phyloP scores from a whole-genome alignment of 345 rosid species.

The Chamaenerion angustifolium region DNA sequence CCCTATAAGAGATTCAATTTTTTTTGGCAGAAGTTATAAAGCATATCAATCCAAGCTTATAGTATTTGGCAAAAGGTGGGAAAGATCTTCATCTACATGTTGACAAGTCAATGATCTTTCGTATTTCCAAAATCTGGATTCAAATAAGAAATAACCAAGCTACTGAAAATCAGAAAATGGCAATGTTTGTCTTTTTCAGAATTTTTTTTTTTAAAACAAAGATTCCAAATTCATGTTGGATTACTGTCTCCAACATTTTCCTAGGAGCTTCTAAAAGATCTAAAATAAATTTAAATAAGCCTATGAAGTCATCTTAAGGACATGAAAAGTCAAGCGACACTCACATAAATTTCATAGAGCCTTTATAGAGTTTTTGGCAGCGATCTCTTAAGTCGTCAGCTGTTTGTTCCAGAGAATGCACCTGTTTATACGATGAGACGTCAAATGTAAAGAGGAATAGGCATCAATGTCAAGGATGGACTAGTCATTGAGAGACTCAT shows the following conservation, averaged over 20 bases:
- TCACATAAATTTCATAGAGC: slow-evolving; percentile 52
- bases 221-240: too few species aligned
- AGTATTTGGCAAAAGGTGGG: too few species aligned
- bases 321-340: slow-evolving; percentile 6
- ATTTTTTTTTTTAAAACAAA: too few species aligned
- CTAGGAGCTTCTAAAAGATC: neutral
- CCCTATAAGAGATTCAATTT: slow-evolving; percentile 28
- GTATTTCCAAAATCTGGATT: too few species aligned
- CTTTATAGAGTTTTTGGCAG: slow-evolving; percentile 58
- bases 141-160: too few species aligned
- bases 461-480: neutral
- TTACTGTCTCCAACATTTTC: too few species aligned
- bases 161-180: too few species aligned
- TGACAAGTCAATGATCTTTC: too few species aligned
- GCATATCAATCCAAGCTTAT: neutral
- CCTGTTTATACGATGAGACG: slow-evolving; percentile 15
- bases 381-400: slow-evolving; percentile 64
- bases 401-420: slow-evolving; percentile 38
- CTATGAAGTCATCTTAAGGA: neutral
- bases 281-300: neutral
- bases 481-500: neutral
- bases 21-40: neutral
- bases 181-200: too few species aligned
- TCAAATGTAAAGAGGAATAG: neutral
- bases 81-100: too few species aligned